Evolutionary conservation across 768 basidiomycete genomes (phyloP), one percentile per base, ranked within the genome.

Genomic region (Leccinellum luteum): DNA sequence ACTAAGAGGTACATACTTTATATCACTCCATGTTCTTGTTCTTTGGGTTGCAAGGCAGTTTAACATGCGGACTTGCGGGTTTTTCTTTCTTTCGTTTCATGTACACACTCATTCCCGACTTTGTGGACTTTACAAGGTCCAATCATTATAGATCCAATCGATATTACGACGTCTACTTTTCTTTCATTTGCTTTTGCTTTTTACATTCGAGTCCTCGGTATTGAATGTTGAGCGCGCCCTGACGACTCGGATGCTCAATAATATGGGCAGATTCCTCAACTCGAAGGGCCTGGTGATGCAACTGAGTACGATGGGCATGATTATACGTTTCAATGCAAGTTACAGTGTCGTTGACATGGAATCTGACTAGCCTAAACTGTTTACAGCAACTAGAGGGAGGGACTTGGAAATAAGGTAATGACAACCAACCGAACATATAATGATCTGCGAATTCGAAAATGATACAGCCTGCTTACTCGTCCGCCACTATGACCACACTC

Each of bases 401-500:
- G n/a, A 41, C 6, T 9, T n/a, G 17, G 35, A 7, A 17, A 38
- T n/a, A 38, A n/a, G 17, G 4, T 3, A 38, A 38, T n/a, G 35
- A 17, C 35, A 35, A 8, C 35, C 17, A 38, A n/a, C 17, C 35
- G 8, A 38, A 35, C 3, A 35, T 35, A 0, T 35, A n/a, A 19
- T 41, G 10, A 15, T 19, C 4, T 10, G n/a, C 10, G 17, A 41
- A 12, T 19, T 43, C 12, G 32, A 32, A 43, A 5, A n/a, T 12
- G 27, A 43, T 38, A 38, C 38, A 41, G 38, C n/a, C 41, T 19
- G 2, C 21, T 35, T n/a, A 52, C 47, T 56, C 32, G 25, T 56
- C 49, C 2, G 48, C 56, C 27, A 65, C 60, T 8, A 47, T 15
- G 6, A 61, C 48, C 14, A 52, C 34, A 21, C 62, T 38, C 34